Percentiles rank a stretch among this genome's conserved stretches.
Conservation (phyloP, 140 eudicot species). For the Oenanthe javanica region DNA sequence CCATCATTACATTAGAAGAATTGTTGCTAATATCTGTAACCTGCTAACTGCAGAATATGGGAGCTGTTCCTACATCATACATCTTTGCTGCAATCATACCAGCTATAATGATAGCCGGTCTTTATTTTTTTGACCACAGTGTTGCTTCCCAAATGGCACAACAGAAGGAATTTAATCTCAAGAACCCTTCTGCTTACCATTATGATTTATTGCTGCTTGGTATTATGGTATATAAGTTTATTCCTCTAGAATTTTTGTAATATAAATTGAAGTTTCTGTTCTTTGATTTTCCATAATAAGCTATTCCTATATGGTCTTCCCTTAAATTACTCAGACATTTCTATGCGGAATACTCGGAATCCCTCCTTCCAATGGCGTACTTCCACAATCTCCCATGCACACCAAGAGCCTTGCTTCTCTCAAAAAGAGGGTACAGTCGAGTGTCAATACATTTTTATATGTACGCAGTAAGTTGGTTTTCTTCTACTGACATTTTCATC, state of each 20-base stretch:
- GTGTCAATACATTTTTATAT: background rate
- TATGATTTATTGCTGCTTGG: conserved; percentile 16
- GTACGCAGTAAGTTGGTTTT: background rate
- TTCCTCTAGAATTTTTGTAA: background rate
- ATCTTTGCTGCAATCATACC: conserved; percentile 15
- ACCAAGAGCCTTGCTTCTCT: conserved; percentile 14
- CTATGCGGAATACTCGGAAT: conserved; percentile 15
- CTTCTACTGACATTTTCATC: background rate
- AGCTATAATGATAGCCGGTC: conserved; percentile 16
- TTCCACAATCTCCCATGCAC: conserved; percentile 27
- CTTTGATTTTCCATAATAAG: background rate
- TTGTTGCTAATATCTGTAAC: background rate
- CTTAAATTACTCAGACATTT: conserved; percentile 10
- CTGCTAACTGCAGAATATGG: conserved; percentile 15
- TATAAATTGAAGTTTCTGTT: background rate
- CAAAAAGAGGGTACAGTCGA: conserved; percentile 1
- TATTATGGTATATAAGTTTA: conserved; percentile 6
- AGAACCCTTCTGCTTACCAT: conserved; percentile 19
- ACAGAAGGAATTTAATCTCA: conserved; percentile 20
- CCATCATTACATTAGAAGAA: background rate
- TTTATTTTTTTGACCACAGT: conserved; percentile 19
- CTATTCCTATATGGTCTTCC: background rate
- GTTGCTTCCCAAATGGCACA: conserved; percentile 20
- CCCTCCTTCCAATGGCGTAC: conserved; percentile 21
- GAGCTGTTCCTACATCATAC: conserved; percentile 1